A percentile compares a stretch with the other conserved stretches of the same genome.
These are phyloP conservation scores for Ogataea philodendri DNA, from an alignment of 805 yeast genomes.

Conservation along the genomic window DNA sequence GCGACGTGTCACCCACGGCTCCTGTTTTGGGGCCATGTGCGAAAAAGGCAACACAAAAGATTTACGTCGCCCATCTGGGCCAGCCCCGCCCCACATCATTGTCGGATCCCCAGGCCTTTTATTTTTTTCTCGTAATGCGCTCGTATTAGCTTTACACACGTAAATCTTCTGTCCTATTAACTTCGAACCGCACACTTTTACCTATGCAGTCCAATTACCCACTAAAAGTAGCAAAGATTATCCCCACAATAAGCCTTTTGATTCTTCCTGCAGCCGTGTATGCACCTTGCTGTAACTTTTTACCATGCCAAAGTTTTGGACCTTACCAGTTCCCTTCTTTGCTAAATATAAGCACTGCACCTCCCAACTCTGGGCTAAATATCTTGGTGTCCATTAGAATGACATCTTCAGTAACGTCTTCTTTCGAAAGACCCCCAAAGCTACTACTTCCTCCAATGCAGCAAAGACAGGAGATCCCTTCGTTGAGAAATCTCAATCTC, in stretches of 20 bases:
- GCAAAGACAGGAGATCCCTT: conserved; percentile 14
- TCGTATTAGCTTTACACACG: too few species aligned
- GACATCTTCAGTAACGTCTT: conserved; percentile 16
- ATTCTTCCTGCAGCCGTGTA: conserved; percentile 2
- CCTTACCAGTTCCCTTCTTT: conserved; percentile 7
- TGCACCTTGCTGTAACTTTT: conserved; percentile 3
- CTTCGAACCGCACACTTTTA: conserved; percentile 2
- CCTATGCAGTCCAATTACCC: conserved; percentile 7
- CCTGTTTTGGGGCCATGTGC: too few species aligned
- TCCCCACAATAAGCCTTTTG: conserved; percentile 2
- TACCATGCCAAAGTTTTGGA: conserved; percentile 10
- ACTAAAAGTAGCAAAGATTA: conserved; percentile 9
- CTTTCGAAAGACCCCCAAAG: conserved; percentile 18
- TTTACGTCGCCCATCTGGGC: too few species aligned
- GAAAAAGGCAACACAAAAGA: too few species aligned
- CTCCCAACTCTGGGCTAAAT: too few species aligned
- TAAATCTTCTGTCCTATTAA: too few species aligned
- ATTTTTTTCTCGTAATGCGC: too few species aligned
- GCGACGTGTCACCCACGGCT: too few species aligned
- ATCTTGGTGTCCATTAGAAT: too few species aligned
- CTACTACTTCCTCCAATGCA: conserved; percentile 10
- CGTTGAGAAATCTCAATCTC: conserved; percentile 16
- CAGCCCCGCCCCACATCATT: too few species aligned
- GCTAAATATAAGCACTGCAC: conserved; percentile 5
- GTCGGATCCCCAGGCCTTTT: too few species aligned